These are phyloP conservation scores for Sphaceloma murrayae DNA, from an alignment of 2,329 filamentous ascomycete species.

Conservation along the genomic window DNA sequence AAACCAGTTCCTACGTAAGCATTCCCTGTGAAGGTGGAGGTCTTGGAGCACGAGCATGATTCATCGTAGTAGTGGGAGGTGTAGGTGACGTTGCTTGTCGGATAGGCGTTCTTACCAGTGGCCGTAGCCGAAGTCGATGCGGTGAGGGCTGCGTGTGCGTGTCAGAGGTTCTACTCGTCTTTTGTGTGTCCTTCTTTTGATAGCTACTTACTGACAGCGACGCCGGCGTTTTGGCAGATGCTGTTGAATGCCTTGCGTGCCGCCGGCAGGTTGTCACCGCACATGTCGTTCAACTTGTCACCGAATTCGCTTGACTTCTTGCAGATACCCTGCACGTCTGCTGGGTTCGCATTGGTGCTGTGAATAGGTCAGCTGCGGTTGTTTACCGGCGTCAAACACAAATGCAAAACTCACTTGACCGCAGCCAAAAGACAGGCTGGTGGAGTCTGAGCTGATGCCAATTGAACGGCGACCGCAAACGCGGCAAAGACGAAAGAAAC, in stretches of 20 bases:
- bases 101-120: conserved; percentile 14
- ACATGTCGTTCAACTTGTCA: conserved; percentile 25
- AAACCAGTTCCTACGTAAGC: conserved; percentile 15
- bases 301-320: conserved; percentile 24
- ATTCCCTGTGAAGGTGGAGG: conserved; percentile 17
- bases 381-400: not conserved
- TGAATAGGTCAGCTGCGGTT: conserved; percentile 16
- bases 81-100: conserved; percentile 20
- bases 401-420: conserved; percentile 36
- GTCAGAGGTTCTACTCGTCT: conserved; percentile 5
- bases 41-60: conserved; percentile 23
- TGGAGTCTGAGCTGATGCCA: conserved; percentile 34
- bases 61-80: conserved; percentile 23
- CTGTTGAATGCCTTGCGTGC: conserved; percentile 27
- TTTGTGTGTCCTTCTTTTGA: conserved; percentile 7
- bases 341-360: conserved; percentile 28
- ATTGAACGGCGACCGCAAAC: conserved; percentile 36
- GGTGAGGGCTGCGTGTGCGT: conserved; percentile 17
- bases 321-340: conserved; percentile 28
- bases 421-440: conserved; percentile 44
- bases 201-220: conserved; percentile 24
- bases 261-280: conserved; percentile 23
- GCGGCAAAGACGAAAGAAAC: conserved; percentile 36
- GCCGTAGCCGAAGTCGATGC: conserved; percentile 18
- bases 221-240: conserved; percentile 27